phyloP scores from a whole-genome alignment of 1,284 basidiomycete genomes.

The Cutaneotrichosporon mucoides region DNA sequence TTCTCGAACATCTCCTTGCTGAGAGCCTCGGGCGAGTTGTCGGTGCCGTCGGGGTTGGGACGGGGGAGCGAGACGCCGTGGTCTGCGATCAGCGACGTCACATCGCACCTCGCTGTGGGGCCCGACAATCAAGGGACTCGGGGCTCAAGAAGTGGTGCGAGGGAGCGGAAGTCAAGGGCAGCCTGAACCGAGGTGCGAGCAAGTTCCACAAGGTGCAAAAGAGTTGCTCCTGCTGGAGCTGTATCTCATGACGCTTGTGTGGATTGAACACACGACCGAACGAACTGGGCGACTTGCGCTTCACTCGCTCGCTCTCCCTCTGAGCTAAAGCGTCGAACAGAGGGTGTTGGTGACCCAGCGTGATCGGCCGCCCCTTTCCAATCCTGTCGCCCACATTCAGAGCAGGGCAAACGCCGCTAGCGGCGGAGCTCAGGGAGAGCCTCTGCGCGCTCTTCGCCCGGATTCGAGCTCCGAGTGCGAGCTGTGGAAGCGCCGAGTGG shows the following conservation, averaged over 20 bases:
- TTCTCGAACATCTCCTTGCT: slow-evolving; percentile 45
- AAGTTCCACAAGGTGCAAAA: background rate
- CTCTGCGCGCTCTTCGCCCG: no score
- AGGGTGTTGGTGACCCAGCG: no score
- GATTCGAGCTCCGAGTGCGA: no score
- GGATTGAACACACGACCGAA: slow-evolving; percentile 2
- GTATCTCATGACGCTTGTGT: background rate
- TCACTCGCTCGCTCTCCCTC: slow-evolving; percentile 2
- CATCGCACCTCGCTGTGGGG: no score
- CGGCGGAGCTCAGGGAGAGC: no score
- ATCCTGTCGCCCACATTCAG: no score
- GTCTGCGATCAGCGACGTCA: background rate
- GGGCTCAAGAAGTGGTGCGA: background rate
- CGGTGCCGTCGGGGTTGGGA: slow-evolving; percentile 12
- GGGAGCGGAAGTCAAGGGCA: background rate
- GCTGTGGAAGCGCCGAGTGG: no score
- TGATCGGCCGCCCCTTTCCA: no score
- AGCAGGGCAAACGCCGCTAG: no score
- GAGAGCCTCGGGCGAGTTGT: slow-evolving; percentile 43
- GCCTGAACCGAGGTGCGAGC: no score
- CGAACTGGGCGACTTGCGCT: slow-evolving; percentile 1
- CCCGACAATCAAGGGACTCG: no score
- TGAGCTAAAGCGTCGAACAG: background rate
- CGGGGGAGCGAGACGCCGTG: slow-evolving; percentile 6
- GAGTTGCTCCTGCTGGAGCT: background rate